Base-by-base conservation (phyloP, 371 early-diverging fungal genomes). In the Coemansia sp. region DNA sequence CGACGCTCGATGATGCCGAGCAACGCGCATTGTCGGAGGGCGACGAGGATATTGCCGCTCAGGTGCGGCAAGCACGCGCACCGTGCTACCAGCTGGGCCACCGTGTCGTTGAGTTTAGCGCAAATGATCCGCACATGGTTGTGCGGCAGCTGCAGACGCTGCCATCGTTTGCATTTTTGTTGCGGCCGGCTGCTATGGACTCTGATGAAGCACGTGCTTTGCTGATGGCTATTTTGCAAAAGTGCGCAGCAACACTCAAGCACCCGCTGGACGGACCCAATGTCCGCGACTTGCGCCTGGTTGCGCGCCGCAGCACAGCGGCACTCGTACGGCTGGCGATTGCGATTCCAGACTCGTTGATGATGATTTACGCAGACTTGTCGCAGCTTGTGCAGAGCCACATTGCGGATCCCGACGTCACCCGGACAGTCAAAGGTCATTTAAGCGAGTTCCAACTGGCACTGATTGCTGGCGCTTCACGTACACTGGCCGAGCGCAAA, bases 371-470 rank as follows among this genome's bases (percentile, higher is more conserved):
- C 59, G 51, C 21, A 4, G 76, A 75, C n/a, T 53, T 75, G 48
- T 34, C 68, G 55, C 64, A 60, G 64, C 39, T 76, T 26, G 74
- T 76, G 34, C 68, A 61, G 48, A 40, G 16, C 13, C 42, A 47
- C 13, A 26, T 76, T 11, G 68, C 56, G 2, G 76, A 76, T 16
- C 24, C 68, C 3, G n/a, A 7, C 2, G 64, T 73, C n/a, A 34
- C 68, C 4, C 29, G 16, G 2, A 31, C 69, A 4, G 59, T 68
- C 59, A 76, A 76, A 50, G 29, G 68, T 34, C 52, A 68, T 14
- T 55, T 76, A 48, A 42, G 68, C 59, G 76, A 76, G 59, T 76
- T 76, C 57, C 76, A 62, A 37, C 52, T 76, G 26, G 64, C 76
- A 22, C 50, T 76, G n/a, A 52, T 73, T n/a, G 74, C 73, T 8